Evolutionary conservation across 495 filamentous ascomycete genomes (phyloP).

Genomic region (Penicillium coprophilum): DNA sequence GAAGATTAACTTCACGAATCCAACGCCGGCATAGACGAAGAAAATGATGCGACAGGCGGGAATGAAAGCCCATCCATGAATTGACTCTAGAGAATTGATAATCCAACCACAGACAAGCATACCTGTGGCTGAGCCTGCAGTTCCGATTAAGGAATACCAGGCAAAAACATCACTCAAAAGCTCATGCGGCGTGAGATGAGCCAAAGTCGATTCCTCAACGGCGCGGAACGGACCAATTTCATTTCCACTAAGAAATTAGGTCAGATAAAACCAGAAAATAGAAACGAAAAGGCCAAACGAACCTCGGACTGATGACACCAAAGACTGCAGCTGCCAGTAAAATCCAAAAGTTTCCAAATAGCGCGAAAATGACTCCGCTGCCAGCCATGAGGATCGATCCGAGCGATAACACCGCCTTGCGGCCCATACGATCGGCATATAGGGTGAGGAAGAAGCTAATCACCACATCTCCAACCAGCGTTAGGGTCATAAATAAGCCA

Average conservation of each 20-base stretch:
- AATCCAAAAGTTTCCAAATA: slow-evolving; percentile 70
- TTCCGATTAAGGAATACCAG: slow-evolving; percentile 75
- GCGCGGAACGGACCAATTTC: slow-evolving; percentile 82
- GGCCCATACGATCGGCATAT: slow-evolving; percentile 70
- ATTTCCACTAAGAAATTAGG: slow-evolving; percentile 56
- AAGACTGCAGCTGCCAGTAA: slow-evolving; percentile 71
- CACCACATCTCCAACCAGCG: slow-evolving; percentile 73
- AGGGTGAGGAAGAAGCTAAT: slow-evolving; percentile 76
- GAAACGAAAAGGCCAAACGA: slow-evolving; percentile 16
- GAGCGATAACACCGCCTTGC: slow-evolving; percentile 64
- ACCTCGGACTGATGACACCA: slow-evolving; percentile 78
- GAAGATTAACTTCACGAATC: slow-evolving; percentile 63
- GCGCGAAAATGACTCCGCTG: slow-evolving; percentile 67
- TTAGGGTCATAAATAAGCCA: slow-evolving; percentile 86
- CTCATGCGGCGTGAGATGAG: slow-evolving; percentile 64
- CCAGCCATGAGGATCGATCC: slow-evolving; percentile 68
- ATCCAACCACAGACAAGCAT: slow-evolving; percentile 66
- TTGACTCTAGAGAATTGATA: slow-evolving; percentile 50
- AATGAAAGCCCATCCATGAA: slow-evolving; percentile 53
- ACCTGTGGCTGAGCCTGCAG: slow-evolving; percentile 62
- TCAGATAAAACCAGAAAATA: slow-evolving; percentile 3
- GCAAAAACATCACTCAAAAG: slow-evolving; percentile 72
- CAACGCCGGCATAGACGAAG: slow-evolving; percentile 65
- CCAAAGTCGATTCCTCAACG: slow-evolving; percentile 79
- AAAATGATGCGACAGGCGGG: slow-evolving; percentile 69